phyloP scores from a whole-genome alignment of 371 early-diverging fungal species.

The Smittium culicis region DNA sequence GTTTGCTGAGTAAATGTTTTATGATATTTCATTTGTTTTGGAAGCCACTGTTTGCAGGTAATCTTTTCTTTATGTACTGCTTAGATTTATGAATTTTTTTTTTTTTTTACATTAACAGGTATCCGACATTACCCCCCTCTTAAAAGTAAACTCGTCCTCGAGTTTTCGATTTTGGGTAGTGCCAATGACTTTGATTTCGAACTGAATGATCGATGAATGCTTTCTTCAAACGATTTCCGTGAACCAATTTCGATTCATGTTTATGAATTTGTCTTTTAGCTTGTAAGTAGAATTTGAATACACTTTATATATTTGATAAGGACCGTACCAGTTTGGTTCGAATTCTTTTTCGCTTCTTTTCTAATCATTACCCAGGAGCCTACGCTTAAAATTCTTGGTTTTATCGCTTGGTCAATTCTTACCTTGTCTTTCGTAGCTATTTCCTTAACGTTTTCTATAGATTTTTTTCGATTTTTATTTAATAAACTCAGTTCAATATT shows the following conservation, averaged over 20 bases:
- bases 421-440: not conserved
- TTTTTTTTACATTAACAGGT: too few species aligned
- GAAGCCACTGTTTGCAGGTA: too few species aligned
- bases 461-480: not conserved
- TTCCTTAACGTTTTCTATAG: not conserved
- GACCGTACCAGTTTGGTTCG: constrained; percentile 3
- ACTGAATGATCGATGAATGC: too few species aligned
- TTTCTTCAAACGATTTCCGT: not conserved
- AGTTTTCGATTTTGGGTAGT: too few species aligned
- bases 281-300: not conserved
- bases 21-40: too few species aligned
- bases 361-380: not conserved
- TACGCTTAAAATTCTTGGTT: not conserved
- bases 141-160: too few species aligned
- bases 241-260: not conserved
- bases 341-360: not conserved
- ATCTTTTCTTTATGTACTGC: too few species aligned
- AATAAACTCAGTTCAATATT: not conserved
- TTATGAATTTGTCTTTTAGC: not conserved
- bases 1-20: too few species aligned
- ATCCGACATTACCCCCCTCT: too few species aligned
- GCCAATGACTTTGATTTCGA: too few species aligned
- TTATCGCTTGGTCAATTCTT: not conserved
- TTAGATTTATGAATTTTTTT: too few species aligned
- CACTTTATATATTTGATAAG: not conserved